Percentiles rank a stretch among this genome's conserved stretches.
phyloP scores from a whole-genome alignment of 2,329 filamentous ascomycete species.

The Ascocoryne sarcoides region DNA sequence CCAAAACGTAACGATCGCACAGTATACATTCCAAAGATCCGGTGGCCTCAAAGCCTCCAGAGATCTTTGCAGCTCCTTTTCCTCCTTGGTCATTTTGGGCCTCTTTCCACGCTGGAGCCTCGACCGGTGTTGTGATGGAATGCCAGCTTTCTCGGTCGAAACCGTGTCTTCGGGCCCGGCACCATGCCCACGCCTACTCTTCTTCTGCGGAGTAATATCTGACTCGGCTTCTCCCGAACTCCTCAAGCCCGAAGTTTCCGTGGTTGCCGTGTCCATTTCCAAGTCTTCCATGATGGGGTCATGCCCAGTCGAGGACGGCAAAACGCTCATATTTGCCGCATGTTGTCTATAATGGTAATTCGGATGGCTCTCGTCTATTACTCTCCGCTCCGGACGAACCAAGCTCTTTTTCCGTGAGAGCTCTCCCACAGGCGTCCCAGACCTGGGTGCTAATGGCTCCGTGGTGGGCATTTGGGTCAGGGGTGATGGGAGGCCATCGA shows the following conservation, averaged over 20 bases:
- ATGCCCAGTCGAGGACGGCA: conserved; percentile 86
- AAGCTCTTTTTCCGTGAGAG: conserved; percentile 73
- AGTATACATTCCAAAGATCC: conserved; percentile 93
- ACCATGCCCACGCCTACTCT: conserved; percentile 17
- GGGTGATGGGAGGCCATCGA: conserved; percentile 47
- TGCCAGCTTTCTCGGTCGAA: conserved; percentile 18
- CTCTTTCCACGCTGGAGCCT: conserved; percentile 37
- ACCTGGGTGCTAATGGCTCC: conserved; percentile 34
- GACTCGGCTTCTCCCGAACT: conserved; percentile 26
- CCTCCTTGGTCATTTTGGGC: conserved; percentile 56
- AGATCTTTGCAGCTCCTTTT: conserved; percentile 49
- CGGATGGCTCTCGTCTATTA: conserved; percentile 78
- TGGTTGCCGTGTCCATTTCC: conserved; percentile 38
- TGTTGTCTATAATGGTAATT: conserved; percentile 96
- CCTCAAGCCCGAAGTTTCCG: conserved; percentile 25
- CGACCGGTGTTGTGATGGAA: conserved; percentile 23
- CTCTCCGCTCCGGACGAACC: conserved; percentile 78
- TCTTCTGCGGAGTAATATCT: conserved; percentile 22
- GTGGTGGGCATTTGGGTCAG: conserved; percentile 37
- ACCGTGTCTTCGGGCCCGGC: conserved; percentile 17
- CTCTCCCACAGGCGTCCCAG: conserved; percentile 24
- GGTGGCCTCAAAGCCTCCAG: conserved; percentile 63
- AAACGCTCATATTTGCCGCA: conserved; percentile 82
- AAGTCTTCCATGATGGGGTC: conserved; percentile 78
- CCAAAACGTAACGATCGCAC: conserved; percentile 90